phyloP scores from a whole-genome alignment of 2,329 filamentous ascomycete species.

The Didymella exigua region DNA sequence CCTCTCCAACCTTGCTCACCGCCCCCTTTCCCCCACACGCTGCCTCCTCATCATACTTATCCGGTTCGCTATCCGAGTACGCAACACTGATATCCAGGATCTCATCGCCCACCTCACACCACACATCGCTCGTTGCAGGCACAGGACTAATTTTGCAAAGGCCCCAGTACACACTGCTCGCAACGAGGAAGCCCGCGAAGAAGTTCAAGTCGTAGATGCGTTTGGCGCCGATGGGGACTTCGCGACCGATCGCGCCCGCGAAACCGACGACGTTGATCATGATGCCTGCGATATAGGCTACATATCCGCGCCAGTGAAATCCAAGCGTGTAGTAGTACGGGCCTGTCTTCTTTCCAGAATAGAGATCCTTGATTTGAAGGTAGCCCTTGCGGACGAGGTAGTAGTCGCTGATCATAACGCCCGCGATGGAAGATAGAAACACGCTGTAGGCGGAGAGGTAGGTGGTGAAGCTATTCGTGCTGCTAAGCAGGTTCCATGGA shows the following conservation, averaged over 20 bases:
- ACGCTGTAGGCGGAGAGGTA: constrained; percentile 92
- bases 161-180: constrained; percentile 68
- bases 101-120: constrained; percentile 73
- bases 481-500: constrained; percentile 78
- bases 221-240: constrained; percentile 76
- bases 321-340: constrained; percentile 78
- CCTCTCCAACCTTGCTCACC: constrained; percentile 12
- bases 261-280: constrained; percentile 92
- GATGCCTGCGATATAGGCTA: constrained; percentile 81
- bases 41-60: constrained; percentile 37
- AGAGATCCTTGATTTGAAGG: constrained; percentile 77
- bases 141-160: constrained; percentile 74
- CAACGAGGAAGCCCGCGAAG: constrained; percentile 80
- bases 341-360: constrained; percentile 68
- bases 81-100: constrained; percentile 36
- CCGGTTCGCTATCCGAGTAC: constrained; percentile 31
- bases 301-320: constrained; percentile 82
- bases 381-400: constrained; percentile 85
- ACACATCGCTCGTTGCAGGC: constrained; percentile 73
- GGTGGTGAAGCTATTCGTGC: constrained; percentile 83
- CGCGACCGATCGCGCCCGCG: constrained; percentile 74
- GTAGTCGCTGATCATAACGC: constrained; percentile 89
- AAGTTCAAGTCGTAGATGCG: constrained; percentile 94
- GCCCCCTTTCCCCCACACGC: constrained; percentile 28
- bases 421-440: constrained; percentile 90